These are phyloP conservation scores for Petunia secreta DNA, from an alignment of 257 asterid species.

Conservation along the genomic window DNA sequence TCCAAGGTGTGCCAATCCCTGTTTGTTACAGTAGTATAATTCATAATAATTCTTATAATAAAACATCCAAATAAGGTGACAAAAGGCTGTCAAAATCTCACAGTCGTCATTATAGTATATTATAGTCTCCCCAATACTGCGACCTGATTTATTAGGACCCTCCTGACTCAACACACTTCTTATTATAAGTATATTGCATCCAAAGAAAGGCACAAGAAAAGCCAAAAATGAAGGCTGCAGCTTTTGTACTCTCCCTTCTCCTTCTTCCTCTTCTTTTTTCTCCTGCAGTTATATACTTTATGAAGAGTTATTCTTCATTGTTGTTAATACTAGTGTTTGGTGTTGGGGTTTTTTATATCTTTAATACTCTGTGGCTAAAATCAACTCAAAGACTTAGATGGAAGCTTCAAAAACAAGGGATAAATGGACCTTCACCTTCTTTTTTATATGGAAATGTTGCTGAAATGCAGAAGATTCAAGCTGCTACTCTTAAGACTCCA, in stretches of 20 bases:
- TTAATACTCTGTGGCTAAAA: conserved; percentile 44
- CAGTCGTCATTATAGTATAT: not conserved
- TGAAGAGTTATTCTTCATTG: not conserved
- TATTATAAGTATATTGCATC: not conserved
- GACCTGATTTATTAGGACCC: conserved; percentile 1
- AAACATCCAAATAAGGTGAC: not conserved
- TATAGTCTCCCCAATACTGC: not conserved
- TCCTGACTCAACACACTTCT: not conserved
- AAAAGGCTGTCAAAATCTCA: conserved; percentile 13
- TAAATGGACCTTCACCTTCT: conserved; percentile 70
- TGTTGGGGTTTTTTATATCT: conserved; percentile 31
- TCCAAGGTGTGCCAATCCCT: not conserved
- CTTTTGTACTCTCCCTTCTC: conserved; percentile 30
- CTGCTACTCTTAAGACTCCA: conserved; percentile 31
- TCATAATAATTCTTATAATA: not conserved
- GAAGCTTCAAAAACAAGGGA: conserved; percentile 71
- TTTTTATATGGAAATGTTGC: conserved; percentile 58
- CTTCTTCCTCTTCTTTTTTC: conserved; percentile 23
- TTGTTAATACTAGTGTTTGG: conserved; percentile 22
- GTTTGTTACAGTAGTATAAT: not conserved
- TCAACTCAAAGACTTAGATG: conserved; percentile 39
- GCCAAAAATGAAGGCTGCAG: conserved; percentile 45
- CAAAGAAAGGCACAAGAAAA: conserved; percentile 9
- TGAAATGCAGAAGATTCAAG: conserved; percentile 80
- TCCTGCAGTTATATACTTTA: conserved; percentile 11